Evolutionary conservation across 192 early-diverging fungal species (phyloP).

Genomic region (Backusella mclennaniae): DNA sequence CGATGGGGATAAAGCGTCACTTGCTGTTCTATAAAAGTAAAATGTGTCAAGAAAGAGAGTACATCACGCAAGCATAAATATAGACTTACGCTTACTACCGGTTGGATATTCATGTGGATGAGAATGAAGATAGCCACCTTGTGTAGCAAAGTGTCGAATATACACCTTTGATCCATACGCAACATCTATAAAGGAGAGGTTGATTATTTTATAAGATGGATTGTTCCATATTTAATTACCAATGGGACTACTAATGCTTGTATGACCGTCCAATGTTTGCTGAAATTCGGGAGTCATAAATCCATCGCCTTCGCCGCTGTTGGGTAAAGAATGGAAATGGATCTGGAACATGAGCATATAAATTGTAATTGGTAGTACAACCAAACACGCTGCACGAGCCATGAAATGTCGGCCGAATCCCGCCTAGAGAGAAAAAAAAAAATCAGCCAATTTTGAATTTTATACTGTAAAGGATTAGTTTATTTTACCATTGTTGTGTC

Average conservation of each 20-base stretch:
- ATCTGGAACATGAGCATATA: constrained; percentile 91
- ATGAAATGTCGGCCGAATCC: constrained; percentile 68
- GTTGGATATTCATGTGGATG: constrained; percentile 68
- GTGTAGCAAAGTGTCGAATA: constrained; percentile 71
- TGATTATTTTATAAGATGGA: not conserved
- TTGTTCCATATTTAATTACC: constrained; percentile 34
- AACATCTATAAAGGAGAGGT: constrained; percentile 46
- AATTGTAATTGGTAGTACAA: constrained; percentile 75
- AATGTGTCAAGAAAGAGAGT: not conserved
- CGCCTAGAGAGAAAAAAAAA: not conserved
- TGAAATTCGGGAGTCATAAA: constrained; percentile 97
- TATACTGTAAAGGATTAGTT: too few species aligned
- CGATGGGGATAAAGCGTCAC: constrained; percentile 79
- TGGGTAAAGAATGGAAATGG: constrained; percentile 83
- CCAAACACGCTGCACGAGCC: constrained; percentile 82
- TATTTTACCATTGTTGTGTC: constrained; percentile 39
- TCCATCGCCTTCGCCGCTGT: constrained; percentile 88
- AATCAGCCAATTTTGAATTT: too few species aligned
- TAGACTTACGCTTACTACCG: constrained; percentile 70
- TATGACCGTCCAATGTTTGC: constrained; percentile 70
- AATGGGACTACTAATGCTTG: constrained; percentile 53
- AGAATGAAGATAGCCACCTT: constrained; percentile 83
- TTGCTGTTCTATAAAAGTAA: constrained; percentile 64
- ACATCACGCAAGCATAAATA: not conserved
- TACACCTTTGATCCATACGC: constrained; percentile 69